These are phyloP conservation scores for Ceratobasidium sp. DNA, from an alignment of 1,284 basidiomycete species.

Conservation along the genomic window DNA sequence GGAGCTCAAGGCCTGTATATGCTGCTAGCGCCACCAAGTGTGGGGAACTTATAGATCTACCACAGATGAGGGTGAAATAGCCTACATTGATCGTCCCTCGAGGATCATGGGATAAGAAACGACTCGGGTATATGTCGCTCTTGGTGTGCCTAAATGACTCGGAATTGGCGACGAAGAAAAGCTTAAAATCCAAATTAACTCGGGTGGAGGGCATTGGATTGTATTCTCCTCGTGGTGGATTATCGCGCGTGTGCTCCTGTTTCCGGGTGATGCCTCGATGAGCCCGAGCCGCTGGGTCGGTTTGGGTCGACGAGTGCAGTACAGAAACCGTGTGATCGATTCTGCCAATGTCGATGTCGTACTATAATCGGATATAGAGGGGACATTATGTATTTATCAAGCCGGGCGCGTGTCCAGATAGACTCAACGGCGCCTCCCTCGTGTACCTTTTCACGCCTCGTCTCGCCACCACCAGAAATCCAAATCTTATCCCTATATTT, in stretches of 20 bases:
- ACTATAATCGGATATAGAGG: neutral
- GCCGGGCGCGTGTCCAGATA: neutral
- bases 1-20: too few relatives aligned
- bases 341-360: neutral
- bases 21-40: too few relatives aligned
- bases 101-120: neutral
- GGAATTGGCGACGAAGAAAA: slow-evolving; percentile 9
- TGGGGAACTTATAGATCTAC: too few relatives aligned
- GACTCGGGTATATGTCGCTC: too few relatives aligned
- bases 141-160: slow-evolving; percentile 11
- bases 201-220: neutral
- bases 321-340: neutral
- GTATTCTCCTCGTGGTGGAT: neutral
- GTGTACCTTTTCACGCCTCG: neutral
- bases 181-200: slow-evolving; percentile 32
- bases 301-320: neutral
- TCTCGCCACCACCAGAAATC: neutral
- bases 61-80: neutral
- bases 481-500: too few relatives aligned
- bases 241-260: neutral
- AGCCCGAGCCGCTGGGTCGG: neutral
- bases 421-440: neutral
- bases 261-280: slow-evolving; percentile 3
- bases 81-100: neutral
- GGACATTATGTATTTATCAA: neutral